Evolutionary conservation across 441 rosid species (phyloP).

Genomic region (Pelargonium fulgidum): DNA sequence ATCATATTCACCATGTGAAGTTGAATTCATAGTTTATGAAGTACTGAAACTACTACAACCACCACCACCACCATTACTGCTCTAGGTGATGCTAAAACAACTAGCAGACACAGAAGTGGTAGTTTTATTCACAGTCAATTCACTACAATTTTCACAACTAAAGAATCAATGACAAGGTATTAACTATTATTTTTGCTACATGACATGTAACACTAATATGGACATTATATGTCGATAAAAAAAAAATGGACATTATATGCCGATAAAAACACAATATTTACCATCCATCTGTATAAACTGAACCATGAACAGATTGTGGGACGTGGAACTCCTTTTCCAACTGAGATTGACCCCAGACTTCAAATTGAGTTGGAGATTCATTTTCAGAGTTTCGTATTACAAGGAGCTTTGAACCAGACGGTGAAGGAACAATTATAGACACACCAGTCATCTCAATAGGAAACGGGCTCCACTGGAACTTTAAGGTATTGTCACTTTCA

Average conservation of each 20-base stretch:
- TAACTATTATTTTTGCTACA: no score
- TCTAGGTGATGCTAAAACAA: no score
- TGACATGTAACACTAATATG: no score
- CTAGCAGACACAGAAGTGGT: no score
- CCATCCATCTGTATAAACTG: constrained; percentile 82
- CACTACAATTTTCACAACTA: no score
- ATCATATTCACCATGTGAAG: constrained; percentile 15
- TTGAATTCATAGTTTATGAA: background rate
- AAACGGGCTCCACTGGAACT: constrained; percentile 76
- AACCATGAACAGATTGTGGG: constrained; percentile 78
- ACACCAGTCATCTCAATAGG: constrained; percentile 76
- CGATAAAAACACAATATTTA: constrained; percentile 19
- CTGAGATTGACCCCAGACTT: constrained; percentile 71
- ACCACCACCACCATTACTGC: no score
- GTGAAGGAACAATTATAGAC: constrained; percentile 67
- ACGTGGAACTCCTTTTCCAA: constrained; percentile 76
- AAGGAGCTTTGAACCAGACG: constrained; percentile 79
- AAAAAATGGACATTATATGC: background rate
- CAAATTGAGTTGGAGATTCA: constrained; percentile 72
- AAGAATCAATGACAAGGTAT: no score
- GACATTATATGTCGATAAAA: background rate
- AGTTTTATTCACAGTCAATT: no score
- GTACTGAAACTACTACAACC: background rate
- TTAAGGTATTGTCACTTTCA: constrained; percentile 34
- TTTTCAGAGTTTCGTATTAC: constrained; percentile 68